phyloP scores from a whole-genome alignment of 768 basidiomycete species.

The Sarcomyxa edulis region DNA sequence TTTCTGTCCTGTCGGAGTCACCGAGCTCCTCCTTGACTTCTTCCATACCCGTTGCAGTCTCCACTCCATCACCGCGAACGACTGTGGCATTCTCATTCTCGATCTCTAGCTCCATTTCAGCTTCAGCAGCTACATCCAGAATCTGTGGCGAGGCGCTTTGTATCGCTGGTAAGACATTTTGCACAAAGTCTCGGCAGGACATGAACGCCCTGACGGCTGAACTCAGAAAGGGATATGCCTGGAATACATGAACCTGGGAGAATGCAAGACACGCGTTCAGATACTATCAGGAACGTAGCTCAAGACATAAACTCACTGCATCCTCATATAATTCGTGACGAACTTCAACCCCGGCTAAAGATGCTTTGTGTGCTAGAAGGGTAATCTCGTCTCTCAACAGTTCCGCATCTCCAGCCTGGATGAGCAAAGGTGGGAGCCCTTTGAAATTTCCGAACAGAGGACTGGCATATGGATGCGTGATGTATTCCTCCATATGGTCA shows the following conservation, averaged over 20 bases:
- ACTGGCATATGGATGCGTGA: slow-evolving; percentile 95
- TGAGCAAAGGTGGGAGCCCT: slow-evolving; percentile 83
- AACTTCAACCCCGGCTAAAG: slow-evolving; percentile 78
- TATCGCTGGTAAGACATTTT: slow-evolving; percentile 47
- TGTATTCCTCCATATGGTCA: slow-evolving; percentile 67
- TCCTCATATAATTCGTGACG: slow-evolving; percentile 89
- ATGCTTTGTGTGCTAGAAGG: slow-evolving; percentile 90
- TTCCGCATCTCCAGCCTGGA: slow-evolving; percentile 92
- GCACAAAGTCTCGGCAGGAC: slow-evolving; percentile 68
- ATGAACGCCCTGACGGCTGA: slow-evolving; percentile 60
- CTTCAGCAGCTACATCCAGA: slow-evolving; percentile 52
- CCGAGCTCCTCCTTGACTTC: slow-evolving; percentile 34
- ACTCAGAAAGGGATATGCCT: slow-evolving; percentile 77
- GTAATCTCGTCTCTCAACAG: slow-evolving; percentile 93
- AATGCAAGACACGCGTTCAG: slow-evolving; percentile 6
- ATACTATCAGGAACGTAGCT: neutral
- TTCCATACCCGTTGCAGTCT: slow-evolving; percentile 35
- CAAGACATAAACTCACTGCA: slow-evolving; percentile 47
- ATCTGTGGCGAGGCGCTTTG: slow-evolving; percentile 45
- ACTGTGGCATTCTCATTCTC: slow-evolving; percentile 60
- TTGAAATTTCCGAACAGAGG: slow-evolving; percentile 89
- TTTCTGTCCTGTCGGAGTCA: slow-evolving; percentile 16
- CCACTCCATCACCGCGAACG: slow-evolving; percentile 72
- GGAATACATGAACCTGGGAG: slow-evolving; percentile 85
- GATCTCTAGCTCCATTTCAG: slow-evolving; percentile 63